Percentiles rank a stretch among this genome's conserved stretches.
phyloP scores from a whole-genome alignment of 78 protist species.

The Anaeramoeba flamelloides region DNA sequence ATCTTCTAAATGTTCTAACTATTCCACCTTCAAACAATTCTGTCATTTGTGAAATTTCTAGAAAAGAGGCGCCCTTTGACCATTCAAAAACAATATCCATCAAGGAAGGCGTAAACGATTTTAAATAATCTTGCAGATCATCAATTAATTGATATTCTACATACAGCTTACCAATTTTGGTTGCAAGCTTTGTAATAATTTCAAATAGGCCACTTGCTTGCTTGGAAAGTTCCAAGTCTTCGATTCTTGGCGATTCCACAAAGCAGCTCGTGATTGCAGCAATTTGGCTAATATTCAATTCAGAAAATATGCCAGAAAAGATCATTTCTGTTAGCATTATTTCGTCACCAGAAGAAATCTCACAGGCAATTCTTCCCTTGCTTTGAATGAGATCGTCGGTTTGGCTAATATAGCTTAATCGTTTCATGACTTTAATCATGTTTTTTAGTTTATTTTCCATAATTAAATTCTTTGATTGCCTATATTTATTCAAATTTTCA shows the following conservation, averaged over 20 bases:
- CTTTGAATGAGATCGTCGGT: slow-evolving; percentile 47
- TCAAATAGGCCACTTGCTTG: neutral
- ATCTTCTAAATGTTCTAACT: slow-evolving; percentile 46
- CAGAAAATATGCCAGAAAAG: slow-evolving; percentile 69
- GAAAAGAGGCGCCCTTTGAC: slow-evolving; percentile 61
- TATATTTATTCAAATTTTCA: no score
- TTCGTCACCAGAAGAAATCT: slow-evolving; percentile 76
- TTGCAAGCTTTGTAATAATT: neutral
- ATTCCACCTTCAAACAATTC: slow-evolving; percentile 80
- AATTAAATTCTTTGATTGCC: neutral
- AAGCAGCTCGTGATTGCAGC: slow-evolving; percentile 59
- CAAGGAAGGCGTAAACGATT: neutral
- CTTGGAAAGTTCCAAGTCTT: neutral
- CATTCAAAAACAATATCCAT: slow-evolving; percentile 16
- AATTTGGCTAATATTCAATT: slow-evolving; percentile 41
- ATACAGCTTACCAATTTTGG: neutral
- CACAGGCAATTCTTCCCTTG: slow-evolving; percentile 86
- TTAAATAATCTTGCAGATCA: neutral
- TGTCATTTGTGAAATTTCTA: slow-evolving; percentile 56
- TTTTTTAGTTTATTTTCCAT: neutral
- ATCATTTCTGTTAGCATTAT: slow-evolving; percentile 71
- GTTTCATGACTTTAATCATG: neutral
- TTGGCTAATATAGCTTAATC: slow-evolving; percentile 47
- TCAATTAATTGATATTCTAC: neutral
- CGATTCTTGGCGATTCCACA: slow-evolving; percentile 2